Evolutionary conservation across 2,329 filamentous ascomycete species (phyloP).

Genomic region (Clathrospora elynae): DNA sequence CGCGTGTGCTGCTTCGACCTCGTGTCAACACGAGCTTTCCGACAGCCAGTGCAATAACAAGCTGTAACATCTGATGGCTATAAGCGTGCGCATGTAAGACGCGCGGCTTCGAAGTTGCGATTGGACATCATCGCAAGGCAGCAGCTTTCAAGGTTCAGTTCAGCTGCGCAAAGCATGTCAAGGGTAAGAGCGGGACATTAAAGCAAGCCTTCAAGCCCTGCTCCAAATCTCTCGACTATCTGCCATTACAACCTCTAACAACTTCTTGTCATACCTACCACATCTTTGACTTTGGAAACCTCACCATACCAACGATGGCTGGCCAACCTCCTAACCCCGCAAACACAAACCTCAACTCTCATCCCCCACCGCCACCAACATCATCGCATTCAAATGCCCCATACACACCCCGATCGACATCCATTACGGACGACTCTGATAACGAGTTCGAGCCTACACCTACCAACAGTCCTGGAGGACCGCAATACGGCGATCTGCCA

Average conservation of each 20-base stretch:
- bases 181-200: neutral
- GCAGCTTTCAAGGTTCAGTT: slow-evolving; percentile 10
- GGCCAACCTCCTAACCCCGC: slow-evolving; percentile 21
- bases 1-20: slow-evolving; percentile 1
- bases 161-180: slow-evolving; percentile 9
- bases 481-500: slow-evolving; percentile 45
- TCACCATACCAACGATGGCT: slow-evolving; percentile 36
- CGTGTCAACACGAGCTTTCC: slow-evolving; percentile 1
- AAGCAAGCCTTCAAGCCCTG: slow-evolving; percentile 9
- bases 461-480: slow-evolving; percentile 37
- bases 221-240: neutral
- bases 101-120: slow-evolving; percentile 9
- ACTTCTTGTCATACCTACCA: neutral
- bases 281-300: neutral
- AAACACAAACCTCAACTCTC: slow-evolving; percentile 14
- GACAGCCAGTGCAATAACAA: slow-evolving; percentile 2
- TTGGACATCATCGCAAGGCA: slow-evolving; percentile 22
- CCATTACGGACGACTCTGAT: slow-evolving; percentile 42
- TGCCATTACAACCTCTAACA: neutral
- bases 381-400: slow-evolving; percentile 22
- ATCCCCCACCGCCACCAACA: slow-evolving; percentile 21
- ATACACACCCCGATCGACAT: slow-evolving; percentile 37
- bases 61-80: no score
- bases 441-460: slow-evolving; percentile 41
- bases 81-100: no score